phyloP scores from a whole-genome alignment of 495 filamentous ascomycete genomes.

The Cudoniella acicularis region DNA sequence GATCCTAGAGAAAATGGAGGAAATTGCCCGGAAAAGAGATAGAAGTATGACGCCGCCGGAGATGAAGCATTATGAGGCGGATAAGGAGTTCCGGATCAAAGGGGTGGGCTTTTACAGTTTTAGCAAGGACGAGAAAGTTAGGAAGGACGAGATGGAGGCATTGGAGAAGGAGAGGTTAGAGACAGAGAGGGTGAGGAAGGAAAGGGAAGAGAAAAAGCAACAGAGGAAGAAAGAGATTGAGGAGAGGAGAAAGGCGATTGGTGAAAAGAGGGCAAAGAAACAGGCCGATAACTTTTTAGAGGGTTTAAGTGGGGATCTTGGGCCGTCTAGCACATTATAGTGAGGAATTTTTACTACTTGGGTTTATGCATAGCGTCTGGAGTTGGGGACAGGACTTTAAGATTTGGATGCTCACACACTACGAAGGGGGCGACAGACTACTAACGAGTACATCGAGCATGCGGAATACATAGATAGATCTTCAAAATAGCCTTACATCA shows the following conservation, averaged over 20 bases:
- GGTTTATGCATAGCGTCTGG: too few relatives aligned
- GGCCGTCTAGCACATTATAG: too few relatives aligned
- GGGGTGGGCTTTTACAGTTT: constrained; percentile 91
- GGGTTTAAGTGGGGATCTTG: constrained; percentile 37
- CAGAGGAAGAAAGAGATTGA: constrained; percentile 47
- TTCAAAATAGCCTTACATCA: too few relatives aligned
- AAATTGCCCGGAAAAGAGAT: constrained; percentile 70
- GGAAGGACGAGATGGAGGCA: constrained; percentile 71
- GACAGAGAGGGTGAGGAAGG: constrained; percentile 61
- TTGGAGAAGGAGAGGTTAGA: constrained; percentile 60
- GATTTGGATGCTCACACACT: too few relatives aligned
- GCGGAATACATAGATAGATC: too few relatives aligned
- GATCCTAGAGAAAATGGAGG: constrained; percentile 60
- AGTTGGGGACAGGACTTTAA: too few relatives aligned
- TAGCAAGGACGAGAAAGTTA: constrained; percentile 59
- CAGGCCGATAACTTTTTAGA: constrained; percentile 72
- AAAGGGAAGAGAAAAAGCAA: constrained; percentile 47
- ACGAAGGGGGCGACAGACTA: too few relatives aligned
- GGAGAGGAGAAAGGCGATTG: constrained; percentile 46
- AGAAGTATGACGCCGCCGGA: constrained; percentile 71
- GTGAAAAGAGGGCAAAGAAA: constrained; percentile 56
- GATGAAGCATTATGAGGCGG: constrained; percentile 79
- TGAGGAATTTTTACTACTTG: too few relatives aligned
- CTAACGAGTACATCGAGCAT: too few relatives aligned
- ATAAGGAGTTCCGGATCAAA: constrained; percentile 75